Conservation (phyloP, 73 alveolate genomes). For the Symbiodinium pilosum region DNA sequence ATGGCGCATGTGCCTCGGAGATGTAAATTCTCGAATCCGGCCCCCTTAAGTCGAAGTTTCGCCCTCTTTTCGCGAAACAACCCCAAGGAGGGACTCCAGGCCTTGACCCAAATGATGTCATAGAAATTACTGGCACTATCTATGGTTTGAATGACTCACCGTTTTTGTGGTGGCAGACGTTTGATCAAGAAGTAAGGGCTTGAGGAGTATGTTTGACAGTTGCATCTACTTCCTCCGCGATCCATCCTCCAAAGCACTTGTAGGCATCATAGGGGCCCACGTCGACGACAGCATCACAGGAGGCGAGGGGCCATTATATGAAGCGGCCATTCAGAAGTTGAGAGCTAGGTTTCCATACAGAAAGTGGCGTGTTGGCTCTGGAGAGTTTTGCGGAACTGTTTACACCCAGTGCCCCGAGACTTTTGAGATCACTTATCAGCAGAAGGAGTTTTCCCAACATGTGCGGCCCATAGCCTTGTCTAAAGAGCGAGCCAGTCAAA, state of each 20-base stretch:
- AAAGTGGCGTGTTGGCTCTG: neutral
- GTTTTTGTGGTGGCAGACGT: neutral
- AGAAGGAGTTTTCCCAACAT: neutral
- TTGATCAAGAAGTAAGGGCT: neutral
- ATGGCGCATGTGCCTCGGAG: neutral
- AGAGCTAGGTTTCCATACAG: neutral
- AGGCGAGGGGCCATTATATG: neutral
- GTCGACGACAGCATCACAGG: slow-evolving; percentile 3
- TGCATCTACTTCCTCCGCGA: neutral
- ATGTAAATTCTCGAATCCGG: neutral
- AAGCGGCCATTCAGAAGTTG: neutral
- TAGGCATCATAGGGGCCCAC: slow-evolving; percentile 6
- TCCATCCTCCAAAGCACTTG: neutral
- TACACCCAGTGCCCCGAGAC: neutral
- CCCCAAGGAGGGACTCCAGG: neutral
- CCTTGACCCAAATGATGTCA: neutral
- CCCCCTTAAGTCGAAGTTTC: neutral
- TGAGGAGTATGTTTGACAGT: neutral
- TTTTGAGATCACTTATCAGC: neutral
- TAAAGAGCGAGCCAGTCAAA: neutral
- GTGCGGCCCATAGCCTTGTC: neutral
- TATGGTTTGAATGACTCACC: neutral
- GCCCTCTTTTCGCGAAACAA: slow-evolving; percentile 4
- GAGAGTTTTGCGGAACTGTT: neutral
- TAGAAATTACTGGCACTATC: too few species aligned